phyloP scores from a whole-genome alignment of 2,329 filamentous ascomycete species.

The Leptographium lundbergii region DNA sequence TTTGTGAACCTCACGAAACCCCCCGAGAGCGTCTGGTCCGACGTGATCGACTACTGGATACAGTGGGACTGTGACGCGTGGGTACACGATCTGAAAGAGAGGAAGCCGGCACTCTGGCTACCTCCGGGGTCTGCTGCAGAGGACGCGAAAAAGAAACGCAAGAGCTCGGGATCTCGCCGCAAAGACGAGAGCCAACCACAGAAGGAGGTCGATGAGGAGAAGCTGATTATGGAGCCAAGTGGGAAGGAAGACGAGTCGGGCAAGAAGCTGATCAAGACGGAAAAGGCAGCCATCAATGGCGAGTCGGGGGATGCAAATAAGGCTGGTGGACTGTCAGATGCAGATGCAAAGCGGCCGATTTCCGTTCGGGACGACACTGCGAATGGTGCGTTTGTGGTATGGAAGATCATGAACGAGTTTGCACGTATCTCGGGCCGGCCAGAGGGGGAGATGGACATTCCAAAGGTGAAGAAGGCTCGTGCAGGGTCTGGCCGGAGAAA shows the following conservation, averaged over 20 bases:
- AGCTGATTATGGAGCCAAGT: not conserved
- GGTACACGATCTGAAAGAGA: slow-evolving; percentile 49
- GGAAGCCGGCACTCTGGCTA: slow-evolving; percentile 48
- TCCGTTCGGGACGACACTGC: slow-evolving; percentile 32
- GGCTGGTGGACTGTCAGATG: not conserved
- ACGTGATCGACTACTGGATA: slow-evolving; percentile 62
- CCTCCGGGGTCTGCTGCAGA: slow-evolving; percentile 28
- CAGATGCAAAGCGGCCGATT: slow-evolving; percentile 23
- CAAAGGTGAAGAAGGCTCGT: slow-evolving; percentile 2
- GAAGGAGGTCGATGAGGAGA: not conserved
- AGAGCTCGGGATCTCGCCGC: slow-evolving; percentile 13
- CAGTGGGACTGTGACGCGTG: slow-evolving; percentile 65
- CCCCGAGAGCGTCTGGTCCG: slow-evolving; percentile 58
- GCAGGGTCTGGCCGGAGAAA: not conserved
- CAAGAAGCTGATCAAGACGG: not conserved
- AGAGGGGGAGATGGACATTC: slow-evolving; percentile 2
- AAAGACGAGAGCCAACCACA: not conserved
- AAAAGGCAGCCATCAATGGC: not conserved
- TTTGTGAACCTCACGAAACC: slow-evolving; percentile 65
- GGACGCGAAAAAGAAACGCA: slow-evolving; percentile 24
- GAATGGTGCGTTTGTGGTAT: slow-evolving; percentile 30
- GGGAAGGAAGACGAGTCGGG: not conserved
- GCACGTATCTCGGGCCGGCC: slow-evolving; percentile 19
- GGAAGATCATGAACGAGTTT: slow-evolving; percentile 28
- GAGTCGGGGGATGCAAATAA: not conserved